Percentiles rank a stretch among this genome's conserved stretches.
phyloP scores from a whole-genome alignment of 2,329 filamentous ascomycete species.

The Colletotrichum lini region DNA sequence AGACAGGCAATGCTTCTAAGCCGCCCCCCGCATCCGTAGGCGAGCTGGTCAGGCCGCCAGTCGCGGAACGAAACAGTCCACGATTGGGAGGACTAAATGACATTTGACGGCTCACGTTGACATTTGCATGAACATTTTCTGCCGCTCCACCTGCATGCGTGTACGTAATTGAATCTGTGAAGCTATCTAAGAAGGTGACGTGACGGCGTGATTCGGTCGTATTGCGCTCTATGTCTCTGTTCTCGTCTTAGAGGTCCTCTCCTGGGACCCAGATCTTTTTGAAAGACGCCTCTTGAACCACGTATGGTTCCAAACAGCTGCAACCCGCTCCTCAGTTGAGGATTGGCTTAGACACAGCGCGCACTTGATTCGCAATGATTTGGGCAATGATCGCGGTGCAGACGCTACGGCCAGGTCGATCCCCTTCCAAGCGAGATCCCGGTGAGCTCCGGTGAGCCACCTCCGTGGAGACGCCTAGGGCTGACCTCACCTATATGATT shows the following conservation, averaged over 20 bases:
- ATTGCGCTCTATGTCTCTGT: neutral
- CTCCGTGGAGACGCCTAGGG: neutral
- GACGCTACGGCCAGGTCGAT: neutral
- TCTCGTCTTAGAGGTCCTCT: constrained; percentile 5
- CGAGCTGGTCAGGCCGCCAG: constrained; percentile 20
- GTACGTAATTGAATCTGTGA: neutral
- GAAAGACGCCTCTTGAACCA: too few species aligned
- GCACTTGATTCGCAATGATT: too few species aligned
- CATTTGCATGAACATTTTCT: constrained; percentile 15
- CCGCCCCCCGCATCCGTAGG: constrained; percentile 19
- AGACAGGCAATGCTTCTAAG: constrained; percentile 19
- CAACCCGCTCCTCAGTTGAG: neutral
- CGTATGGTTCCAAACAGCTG: too few species aligned
- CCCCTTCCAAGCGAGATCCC: neutral
- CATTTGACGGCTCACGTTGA: constrained; percentile 35
- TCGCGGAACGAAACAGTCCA: constrained; percentile 12
- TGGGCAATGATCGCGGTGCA: neutral
- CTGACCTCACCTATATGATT: neutral
- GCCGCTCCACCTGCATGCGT: too few species aligned
- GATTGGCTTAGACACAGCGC: constrained; percentile 2
- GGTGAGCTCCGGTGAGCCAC: neutral
- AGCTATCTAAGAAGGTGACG: neutral
- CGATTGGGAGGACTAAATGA: constrained; percentile 29
- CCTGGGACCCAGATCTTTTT: constrained; percentile 7
- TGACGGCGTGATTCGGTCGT: neutral